A percentile compares a stretch with the other conserved stretches of the same genome.
Conservation (phyloP, 2,329 filamentous ascomycete genomes). For the Ascochyta pisi region DNA sequence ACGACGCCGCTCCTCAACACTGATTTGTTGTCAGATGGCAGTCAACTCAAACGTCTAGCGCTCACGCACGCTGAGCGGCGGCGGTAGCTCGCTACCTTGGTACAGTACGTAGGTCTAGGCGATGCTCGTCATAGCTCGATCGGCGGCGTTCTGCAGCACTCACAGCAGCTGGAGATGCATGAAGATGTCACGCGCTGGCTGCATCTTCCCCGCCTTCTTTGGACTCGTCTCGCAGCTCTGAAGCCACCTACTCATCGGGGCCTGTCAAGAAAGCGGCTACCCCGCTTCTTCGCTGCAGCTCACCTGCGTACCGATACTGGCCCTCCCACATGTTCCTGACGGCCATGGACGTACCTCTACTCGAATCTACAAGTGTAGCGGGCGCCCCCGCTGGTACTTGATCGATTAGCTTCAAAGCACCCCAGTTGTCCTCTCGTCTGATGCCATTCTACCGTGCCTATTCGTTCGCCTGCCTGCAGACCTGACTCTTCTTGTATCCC, state of each 20-base stretch:
- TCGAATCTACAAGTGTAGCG: slow-evolving; percentile 22
- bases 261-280: slow-evolving; percentile 32
- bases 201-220: slow-evolving; percentile 36
- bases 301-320: slow-evolving; percentile 40
- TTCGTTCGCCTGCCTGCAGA: slow-evolving; percentile 44
- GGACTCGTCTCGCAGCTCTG: slow-evolving; percentile 37
- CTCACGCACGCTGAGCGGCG: background rate
- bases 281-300: slow-evolving; percentile 46
- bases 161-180: slow-evolving; percentile 36
- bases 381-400: slow-evolving; percentile 40
- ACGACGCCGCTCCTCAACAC: background rate
- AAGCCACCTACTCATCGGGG: slow-evolving; percentile 45
- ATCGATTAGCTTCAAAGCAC: slow-evolving; percentile 40
- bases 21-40: background rate
- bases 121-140: slow-evolving; percentile 32
- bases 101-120: slow-evolving; percentile 4
- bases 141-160: slow-evolving; percentile 35
- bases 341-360: slow-evolving; percentile 38
- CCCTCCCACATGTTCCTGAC: slow-evolving; percentile 12
- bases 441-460: slow-evolving; percentile 34
- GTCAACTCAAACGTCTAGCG: background rate
- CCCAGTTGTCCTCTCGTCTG: slow-evolving; percentile 43
- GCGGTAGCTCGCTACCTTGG: slow-evolving; percentile 5
- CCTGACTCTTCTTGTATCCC: slow-evolving; percentile 48
- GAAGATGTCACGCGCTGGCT: slow-evolving; percentile 44